A percentile compares a stretch with the other conserved stretches of the same genome.
Evolutionary conservation across 768 basidiomycete genomes (phyloP).

Genomic region (Russula sp.): DNA sequence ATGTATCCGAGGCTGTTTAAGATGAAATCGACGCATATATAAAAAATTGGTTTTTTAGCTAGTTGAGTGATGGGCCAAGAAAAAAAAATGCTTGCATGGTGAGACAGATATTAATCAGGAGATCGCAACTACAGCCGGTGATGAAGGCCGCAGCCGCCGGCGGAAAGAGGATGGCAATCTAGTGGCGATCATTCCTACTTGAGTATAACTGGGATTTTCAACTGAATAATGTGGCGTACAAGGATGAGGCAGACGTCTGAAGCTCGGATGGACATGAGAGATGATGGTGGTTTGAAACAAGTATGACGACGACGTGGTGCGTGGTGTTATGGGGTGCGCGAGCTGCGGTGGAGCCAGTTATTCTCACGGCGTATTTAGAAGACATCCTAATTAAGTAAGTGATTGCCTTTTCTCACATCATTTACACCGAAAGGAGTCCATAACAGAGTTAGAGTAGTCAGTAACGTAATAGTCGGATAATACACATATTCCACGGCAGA

Average conservation of each 20-base stretch:
- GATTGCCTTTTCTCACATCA: no score
- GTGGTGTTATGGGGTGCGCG: not conserved
- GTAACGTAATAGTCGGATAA: no score
- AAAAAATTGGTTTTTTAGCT: not conserved
- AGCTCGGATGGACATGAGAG: constrained; percentile 37
- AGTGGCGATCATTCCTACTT: not conserved
- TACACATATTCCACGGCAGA: no score
- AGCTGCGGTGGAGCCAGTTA: not conserved
- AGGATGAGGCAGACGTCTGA: constrained; percentile 78
- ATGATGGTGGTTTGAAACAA: not conserved
- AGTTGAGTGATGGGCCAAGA: no score
- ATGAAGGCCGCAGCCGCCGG: constrained; percentile 73
- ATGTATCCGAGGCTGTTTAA: constrained; percentile 61
- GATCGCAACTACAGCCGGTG: constrained; percentile 78
- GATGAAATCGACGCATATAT: not conserved
- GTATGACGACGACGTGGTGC: not conserved
- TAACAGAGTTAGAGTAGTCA: no score
- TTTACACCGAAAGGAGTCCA: no score
- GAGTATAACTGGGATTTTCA: not conserved
- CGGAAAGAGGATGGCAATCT: constrained; percentile 78
- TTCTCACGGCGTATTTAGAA: not conserved
- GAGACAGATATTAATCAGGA: constrained; percentile 75
- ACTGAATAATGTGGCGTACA: constrained; percentile 32
- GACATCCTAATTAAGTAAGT: no score
- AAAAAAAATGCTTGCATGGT: constrained; percentile 50